phyloP scores from a whole-genome alignment of 345 rosid species.

The Microcos paniculata region DNA sequence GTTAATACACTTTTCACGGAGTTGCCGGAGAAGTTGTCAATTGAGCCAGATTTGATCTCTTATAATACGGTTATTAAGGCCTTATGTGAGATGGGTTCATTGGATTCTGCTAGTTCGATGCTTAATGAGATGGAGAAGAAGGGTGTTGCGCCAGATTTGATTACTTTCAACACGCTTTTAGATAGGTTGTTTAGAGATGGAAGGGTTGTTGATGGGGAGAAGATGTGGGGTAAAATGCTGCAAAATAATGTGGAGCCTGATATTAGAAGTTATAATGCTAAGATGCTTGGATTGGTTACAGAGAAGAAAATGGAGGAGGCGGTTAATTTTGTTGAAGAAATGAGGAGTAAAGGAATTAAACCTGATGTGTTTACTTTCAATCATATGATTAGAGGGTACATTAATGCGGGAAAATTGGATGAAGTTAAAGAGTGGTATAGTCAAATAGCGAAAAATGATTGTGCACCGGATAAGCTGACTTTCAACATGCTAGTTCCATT shows the following conservation, averaged over 20 bases:
- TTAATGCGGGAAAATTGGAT: constrained; percentile 39
- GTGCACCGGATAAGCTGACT: constrained; percentile 33
- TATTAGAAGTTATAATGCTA: constrained; percentile 56
- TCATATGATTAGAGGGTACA: constrained; percentile 56
- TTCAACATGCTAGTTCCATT: constrained; percentile 45
- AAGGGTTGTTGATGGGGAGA: constrained; percentile 51
- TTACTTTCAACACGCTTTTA: constrained; percentile 60
- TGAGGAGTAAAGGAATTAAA: constrained; percentile 42
- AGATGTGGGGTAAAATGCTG: constrained; percentile 54
- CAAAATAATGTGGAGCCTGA: constrained; percentile 43
- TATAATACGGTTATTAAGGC: constrained; percentile 61
- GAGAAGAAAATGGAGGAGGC: constrained; percentile 46
- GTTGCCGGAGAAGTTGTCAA: constrained; percentile 43
- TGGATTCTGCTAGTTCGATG: constrained; percentile 39
- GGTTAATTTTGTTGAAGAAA: constrained; percentile 37
- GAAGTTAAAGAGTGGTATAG: constrained; percentile 54
- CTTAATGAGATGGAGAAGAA: constrained; percentile 60
- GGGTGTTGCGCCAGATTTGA: constrained; percentile 44
- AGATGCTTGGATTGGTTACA: constrained; percentile 46
- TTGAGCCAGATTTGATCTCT: constrained; percentile 50
- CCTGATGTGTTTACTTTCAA: constrained; percentile 54
- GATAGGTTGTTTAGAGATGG: constrained; percentile 43
- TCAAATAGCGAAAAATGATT: constrained; percentile 36
- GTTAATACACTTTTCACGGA: constrained; percentile 39
- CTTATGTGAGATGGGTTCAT: constrained; percentile 48